Percentiles rank a stretch among this genome's conserved stretches.
phyloP scores from a whole-genome alignment of 176 grass and related monocot species.

The Lolium perenne region DNA sequence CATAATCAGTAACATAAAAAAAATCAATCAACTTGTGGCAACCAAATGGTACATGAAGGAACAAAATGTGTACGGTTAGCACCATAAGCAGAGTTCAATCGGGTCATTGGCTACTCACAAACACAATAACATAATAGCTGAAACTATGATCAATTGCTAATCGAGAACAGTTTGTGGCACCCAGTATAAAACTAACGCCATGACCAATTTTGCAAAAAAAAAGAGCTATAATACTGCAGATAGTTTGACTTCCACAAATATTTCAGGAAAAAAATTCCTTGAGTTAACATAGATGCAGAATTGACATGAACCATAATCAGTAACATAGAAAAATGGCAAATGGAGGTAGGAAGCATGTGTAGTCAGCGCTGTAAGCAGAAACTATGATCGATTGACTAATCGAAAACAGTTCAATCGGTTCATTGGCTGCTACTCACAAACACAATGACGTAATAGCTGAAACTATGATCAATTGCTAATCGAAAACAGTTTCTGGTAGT shows the following conservation, averaged over 20 bases:
- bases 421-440: neutral
- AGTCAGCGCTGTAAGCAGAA: neutral
- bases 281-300: neutral
- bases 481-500: neutral
- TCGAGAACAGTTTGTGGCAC: neutral
- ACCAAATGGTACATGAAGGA: neutral
- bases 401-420: neutral
- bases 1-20: neutral
- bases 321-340: neutral
- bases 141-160: neutral
- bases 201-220: neutral
- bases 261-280: neutral
- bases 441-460: neutral
- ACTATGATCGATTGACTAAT: too few relatives aligned
- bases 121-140: neutral
- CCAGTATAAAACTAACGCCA: neutral
- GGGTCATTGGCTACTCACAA: neutral
- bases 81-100: neutral
- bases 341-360: neutral
- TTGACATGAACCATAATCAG: neutral
- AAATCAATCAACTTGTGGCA: neutral
- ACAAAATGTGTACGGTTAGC: neutral
- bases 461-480: conserved; percentile 2
- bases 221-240: neutral
- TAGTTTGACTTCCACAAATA: neutral